Base-by-base conservation (phyloP, 352 stramenopile species). In the Phytopythium boreale region DNA sequence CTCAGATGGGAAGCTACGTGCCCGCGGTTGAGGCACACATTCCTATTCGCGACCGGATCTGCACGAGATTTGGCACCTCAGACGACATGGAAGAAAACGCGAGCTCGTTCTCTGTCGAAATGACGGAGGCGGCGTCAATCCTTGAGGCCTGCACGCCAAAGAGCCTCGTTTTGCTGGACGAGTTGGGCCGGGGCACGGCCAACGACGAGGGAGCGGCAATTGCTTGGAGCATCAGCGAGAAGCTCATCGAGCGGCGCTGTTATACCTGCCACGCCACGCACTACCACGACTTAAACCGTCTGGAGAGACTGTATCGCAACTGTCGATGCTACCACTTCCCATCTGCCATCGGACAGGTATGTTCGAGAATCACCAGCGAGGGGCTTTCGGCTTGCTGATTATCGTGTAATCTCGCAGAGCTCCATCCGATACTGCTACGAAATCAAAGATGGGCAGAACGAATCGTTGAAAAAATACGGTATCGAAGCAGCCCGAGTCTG, bases 41-140 rank as follows among this genome's bases (percentile, higher is more conserved):
- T 66, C 87, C 91, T 14, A 71, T 98, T 62, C 74, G 88, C 36
- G 85, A 97, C 66, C 77, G 90, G 2, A 92, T 98, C n/a, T 89
- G 96, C 51, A 97, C 93, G 15, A 78, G 92, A 53, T 95, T 98
- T 47, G 91, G 90, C 12, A 98, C 91, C 9, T 92, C 87, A 4
- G 93, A 98, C 56, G 90, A 97, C 60, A 96, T 98, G 82, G 92
- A 98, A 74, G 89, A 96, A 67, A 98, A 97, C 65, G 72, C 92
- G 20, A 97, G 89, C 57, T 96, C 91, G 5, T 98, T 98, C 66
- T 79, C 77, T 14, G 81, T 97, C 29, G 93, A 98, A 61, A 98
- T 98, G 93, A 88, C 82, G 0, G 91, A 97, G 61, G 90, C 80
- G 3, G 87, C 88, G 11, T 95, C 96, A 64, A 93, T 96, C 2